Evolutionary conservation across 495 filamentous ascomycete genomes (phyloP).

Genomic region (Lophiotrema nucula): DNA sequence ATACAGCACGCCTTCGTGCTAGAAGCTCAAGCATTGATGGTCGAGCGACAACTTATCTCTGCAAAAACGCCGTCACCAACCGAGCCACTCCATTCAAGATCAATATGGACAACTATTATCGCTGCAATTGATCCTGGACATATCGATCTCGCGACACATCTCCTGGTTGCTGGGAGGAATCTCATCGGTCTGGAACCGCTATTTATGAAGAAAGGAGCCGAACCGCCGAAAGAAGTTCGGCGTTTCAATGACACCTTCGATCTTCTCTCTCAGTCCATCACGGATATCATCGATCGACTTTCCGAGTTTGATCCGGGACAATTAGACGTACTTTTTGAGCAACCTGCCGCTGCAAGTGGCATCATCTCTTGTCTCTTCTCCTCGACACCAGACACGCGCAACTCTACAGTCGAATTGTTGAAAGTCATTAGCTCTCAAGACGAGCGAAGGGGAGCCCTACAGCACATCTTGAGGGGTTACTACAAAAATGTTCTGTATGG

Average conservation of each 20-base stretch:
- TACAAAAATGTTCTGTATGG: slow-evolving; percentile 62
- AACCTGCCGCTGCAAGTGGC: slow-evolving; percentile 60
- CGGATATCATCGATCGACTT: slow-evolving; percentile 70
- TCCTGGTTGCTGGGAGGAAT: slow-evolving; percentile 66
- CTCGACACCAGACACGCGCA: slow-evolving; percentile 66
- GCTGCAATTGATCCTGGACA: slow-evolving; percentile 64
- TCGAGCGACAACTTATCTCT: slow-evolving; percentile 67
- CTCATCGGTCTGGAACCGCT: slow-evolving; percentile 74
- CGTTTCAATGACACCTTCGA: slow-evolving; percentile 74
- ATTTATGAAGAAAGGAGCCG: slow-evolving; percentile 46
- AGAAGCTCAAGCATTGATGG: slow-evolving; percentile 70
- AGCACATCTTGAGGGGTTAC: slow-evolving; percentile 62
- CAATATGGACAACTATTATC: slow-evolving; percentile 75
- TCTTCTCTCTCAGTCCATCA: slow-evolving; percentile 65
- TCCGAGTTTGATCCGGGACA: slow-evolving; percentile 67
- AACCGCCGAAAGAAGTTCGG: slow-evolving; percentile 52
- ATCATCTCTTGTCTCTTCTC: slow-evolving; percentile 69
- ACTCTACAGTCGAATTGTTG: slow-evolving; percentile 73
- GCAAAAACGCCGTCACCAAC: slow-evolving; percentile 61
- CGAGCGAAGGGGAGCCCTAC: slow-evolving; percentile 70
- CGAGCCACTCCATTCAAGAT: slow-evolving; percentile 62
- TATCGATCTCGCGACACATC: slow-evolving; percentile 63
- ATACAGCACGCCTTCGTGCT: slow-evolving; percentile 68
- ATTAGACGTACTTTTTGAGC: slow-evolving; percentile 63
- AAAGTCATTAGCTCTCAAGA: slow-evolving; percentile 73